Conservation (phyloP, 2,329 filamentous ascomycete genomes). For the Clarireedia paspali region DNA sequence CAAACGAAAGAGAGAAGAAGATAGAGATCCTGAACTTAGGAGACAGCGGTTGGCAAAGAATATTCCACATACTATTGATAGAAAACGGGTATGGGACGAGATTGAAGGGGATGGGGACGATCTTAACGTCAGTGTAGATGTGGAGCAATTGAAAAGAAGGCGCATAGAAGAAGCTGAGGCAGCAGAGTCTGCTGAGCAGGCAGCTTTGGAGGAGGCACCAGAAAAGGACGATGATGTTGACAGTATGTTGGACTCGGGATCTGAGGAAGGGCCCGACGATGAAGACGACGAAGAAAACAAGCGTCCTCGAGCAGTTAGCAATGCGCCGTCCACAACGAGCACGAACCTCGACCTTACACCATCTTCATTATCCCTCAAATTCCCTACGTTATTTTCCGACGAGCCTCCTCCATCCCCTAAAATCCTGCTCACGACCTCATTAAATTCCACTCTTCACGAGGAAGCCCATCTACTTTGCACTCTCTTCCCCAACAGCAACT, state of each 20-base stretch:
- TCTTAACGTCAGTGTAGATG: slow-evolving; percentile 45
- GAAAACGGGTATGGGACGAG: slow-evolving; percentile 86
- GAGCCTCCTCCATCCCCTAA: slow-evolving; percentile 61
- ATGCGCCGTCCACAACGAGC: slow-evolving; percentile 48
- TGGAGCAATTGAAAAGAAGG: slow-evolving; percentile 51
- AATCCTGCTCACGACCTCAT: slow-evolving; percentile 82
- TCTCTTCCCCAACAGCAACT: slow-evolving; percentile 73
- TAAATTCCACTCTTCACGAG: slow-evolving; percentile 81
- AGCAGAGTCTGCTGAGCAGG: slow-evolving; percentile 37
- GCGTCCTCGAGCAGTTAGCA: slow-evolving; percentile 32
- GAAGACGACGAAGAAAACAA: slow-evolving; percentile 35
- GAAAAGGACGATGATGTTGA: slow-evolving; percentile 52
- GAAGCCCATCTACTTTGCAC: slow-evolving; percentile 71
- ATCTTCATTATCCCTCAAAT: slow-evolving; percentile 50
- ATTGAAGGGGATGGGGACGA: slow-evolving; percentile 56
- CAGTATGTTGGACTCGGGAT: slow-evolving; percentile 68
- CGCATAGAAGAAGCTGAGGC: slow-evolving; percentile 44
- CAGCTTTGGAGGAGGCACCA: slow-evolving; percentile 33
- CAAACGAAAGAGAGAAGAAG: slow-evolving; percentile 75
- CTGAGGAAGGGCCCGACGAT: slow-evolving; percentile 37
- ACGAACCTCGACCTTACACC: slow-evolving; percentile 59
- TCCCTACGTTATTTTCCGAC: slow-evolving; percentile 54
- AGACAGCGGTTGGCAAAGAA: slow-evolving; percentile 69
- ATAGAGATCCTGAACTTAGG: slow-evolving; percentile 69
- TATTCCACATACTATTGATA: slow-evolving; percentile 72